Conservation (phyloP, 2,329 filamentous ascomycete genomes). For the Ampelomyces quisqualis region DNA sequence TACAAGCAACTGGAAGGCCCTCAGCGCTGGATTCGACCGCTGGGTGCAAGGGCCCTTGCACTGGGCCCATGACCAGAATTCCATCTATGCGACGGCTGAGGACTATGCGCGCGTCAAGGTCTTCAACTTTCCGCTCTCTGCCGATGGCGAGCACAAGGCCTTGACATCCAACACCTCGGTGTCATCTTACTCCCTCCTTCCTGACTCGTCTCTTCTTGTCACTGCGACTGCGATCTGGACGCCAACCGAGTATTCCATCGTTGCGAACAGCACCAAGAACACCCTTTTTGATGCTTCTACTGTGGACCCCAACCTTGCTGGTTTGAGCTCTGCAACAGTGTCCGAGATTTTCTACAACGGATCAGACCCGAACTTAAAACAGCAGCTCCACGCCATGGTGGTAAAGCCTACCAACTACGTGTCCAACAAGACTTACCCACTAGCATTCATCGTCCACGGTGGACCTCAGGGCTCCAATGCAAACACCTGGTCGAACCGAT, state of each 20-base stretch:
- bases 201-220: conserved; percentile 57
- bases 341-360: conserved; percentile 72
- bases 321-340: conserved; percentile 62
- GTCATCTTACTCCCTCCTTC: conserved; percentile 53
- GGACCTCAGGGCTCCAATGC: conserved; percentile 75
- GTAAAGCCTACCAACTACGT: conserved; percentile 66
- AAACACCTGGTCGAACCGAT: conserved; percentile 76
- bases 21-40: conserved; percentile 35
- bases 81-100: conserved; percentile 37
- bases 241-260: conserved; percentile 35
- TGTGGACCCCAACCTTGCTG: conserved; percentile 64
- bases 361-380: conserved; percentile 52
- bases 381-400: conserved; percentile 67
- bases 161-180: conserved; percentile 48
- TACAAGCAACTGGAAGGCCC: conserved; percentile 34
- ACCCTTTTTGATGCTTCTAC: conserved; percentile 61
- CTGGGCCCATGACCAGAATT: conserved; percentile 37
- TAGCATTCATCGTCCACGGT: conserved; percentile 78
- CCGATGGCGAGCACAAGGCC: conserved; percentile 51
- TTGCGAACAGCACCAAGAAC: conserved; percentile 38
- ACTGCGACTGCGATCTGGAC: conserved; percentile 38
- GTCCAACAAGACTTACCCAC: conserved; percentile 70
- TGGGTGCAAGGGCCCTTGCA: conserved; percentile 30
- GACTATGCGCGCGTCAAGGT: conserved; percentile 48
- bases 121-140: conserved; percentile 62